Evolutionary conservation across 768 basidiomycete genomes (phyloP).

Genomic region (Mycena epipterygia): DNA sequence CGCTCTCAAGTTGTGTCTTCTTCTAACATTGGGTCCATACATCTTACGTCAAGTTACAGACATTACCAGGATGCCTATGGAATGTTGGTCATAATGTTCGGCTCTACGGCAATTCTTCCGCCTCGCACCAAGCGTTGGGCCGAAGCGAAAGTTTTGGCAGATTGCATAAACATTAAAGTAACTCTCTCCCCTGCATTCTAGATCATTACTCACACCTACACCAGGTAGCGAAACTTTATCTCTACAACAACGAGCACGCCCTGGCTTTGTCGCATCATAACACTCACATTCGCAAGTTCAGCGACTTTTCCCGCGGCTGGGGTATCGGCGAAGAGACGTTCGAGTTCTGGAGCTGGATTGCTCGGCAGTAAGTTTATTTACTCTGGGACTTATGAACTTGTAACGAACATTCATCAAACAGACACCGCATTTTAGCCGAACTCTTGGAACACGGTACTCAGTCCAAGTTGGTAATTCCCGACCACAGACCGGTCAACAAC

Average conservation of each 20-base stretch:
- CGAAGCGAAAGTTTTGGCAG: slow-evolving; percentile 96
- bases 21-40: slow-evolving; percentile 21
- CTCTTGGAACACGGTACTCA: slow-evolving; percentile 86
- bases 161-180: slow-evolving; percentile 93
- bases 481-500: slow-evolving; percentile 45
- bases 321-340: slow-evolving; percentile 97
- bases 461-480: slow-evolving; percentile 73
- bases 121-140: slow-evolving; percentile 98
- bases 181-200: slow-evolving; percentile 21
- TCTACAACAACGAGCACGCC: slow-evolving; percentile 91
- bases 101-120: slow-evolving; percentile 86
- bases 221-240: slow-evolving; percentile 89
- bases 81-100: slow-evolving; percentile 88
- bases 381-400: background rate
- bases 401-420: slow-evolving; percentile 45
- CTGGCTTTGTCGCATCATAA: slow-evolving; percentile 88
- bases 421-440: slow-evolving; percentile 92
- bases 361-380: slow-evolving; percentile 78
- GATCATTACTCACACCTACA: background rate
- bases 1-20: slow-evolving; percentile 81
- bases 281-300: slow-evolving; percentile 86
- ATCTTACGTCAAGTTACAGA: slow-evolving; percentile 56
- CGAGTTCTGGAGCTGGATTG: slow-evolving; percentile 98
- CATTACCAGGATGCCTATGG: slow-evolving; percentile 96
- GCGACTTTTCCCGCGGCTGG: slow-evolving; percentile 92